A percentile compares a stretch with the other conserved stretches of the same genome.
Evolutionary conservation across 2,329 filamentous ascomycete species (phyloP).

Genomic region (Colletotrichum falcatum): DNA sequence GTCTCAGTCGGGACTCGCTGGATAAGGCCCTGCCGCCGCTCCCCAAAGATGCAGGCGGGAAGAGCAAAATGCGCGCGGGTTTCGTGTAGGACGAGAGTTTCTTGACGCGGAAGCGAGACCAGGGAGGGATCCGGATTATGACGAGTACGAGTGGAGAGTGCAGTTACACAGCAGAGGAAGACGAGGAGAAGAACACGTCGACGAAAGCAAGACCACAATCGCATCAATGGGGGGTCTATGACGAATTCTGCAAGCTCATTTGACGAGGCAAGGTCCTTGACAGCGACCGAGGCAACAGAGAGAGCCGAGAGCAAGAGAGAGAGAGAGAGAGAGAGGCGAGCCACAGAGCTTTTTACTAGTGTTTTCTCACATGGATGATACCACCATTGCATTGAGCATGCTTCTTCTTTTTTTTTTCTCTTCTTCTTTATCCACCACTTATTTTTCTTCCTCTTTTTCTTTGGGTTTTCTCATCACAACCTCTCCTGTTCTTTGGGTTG

Average conservation of each 20-base stretch:
- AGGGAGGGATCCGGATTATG: conserved; percentile 11
- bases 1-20: conserved; percentile 66
- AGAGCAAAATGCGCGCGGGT: conserved; percentile 31
- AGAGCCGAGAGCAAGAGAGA: conserved; percentile 35
- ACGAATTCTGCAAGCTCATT: conserved; percentile 39
- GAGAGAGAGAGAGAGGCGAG: conserved; percentile 26
- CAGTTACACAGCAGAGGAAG: not conserved
- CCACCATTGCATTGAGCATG: conserved; percentile 56
- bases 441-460: conserved; percentile 27
- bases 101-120: conserved; percentile 2
- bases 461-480: conserved; percentile 35
- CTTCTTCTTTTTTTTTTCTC: conserved; percentile 44
- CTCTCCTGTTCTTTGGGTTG: conserved; percentile 40
- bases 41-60: conserved; percentile 50
- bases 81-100: conserved; percentile 32
- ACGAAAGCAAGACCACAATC: conserved; percentile 31
- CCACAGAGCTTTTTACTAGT: conserved; percentile 41
- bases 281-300: conserved; percentile 40
- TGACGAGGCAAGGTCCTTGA: conserved; percentile 28
- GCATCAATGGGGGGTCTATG: conserved; percentile 39
- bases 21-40: conserved; percentile 72
- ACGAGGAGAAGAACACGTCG: conserved; percentile 9
- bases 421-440: conserved; percentile 32
- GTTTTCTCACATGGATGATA: conserved; percentile 54
- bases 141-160: not conserved